Evolutionary conservation across 2,329 filamentous ascomycete genomes (phyloP).

Genomic region (Trichoderma brevicompactum): DNA sequence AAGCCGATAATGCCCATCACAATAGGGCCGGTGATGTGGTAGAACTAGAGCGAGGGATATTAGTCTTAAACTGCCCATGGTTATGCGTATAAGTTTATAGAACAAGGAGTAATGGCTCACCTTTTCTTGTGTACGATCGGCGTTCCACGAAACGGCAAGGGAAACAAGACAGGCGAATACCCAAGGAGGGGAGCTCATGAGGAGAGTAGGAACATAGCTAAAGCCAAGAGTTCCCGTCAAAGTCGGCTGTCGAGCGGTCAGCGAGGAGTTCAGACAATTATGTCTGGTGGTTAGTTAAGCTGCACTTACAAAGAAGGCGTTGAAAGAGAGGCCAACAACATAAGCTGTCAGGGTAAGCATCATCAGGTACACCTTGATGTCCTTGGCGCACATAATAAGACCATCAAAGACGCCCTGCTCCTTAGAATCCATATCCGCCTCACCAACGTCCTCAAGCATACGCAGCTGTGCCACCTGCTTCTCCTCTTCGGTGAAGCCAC

Average conservation of each 20-base stretch:
- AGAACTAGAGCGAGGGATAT: slow-evolving; percentile 46
- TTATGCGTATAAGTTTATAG: not conserved
- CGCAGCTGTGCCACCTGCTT: slow-evolving; percentile 57
- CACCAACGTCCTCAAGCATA: slow-evolving; percentile 62
- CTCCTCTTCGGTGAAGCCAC: slow-evolving; percentile 65
- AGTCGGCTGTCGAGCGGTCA: slow-evolving; percentile 45
- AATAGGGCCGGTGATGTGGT: slow-evolving; percentile 61
- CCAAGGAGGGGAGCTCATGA: slow-evolving; percentile 63
- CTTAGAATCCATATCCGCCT: slow-evolving; percentile 56
- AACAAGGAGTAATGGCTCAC: slow-evolving; percentile 36
- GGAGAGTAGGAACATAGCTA: slow-evolving; percentile 54
- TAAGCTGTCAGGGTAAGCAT: slow-evolving; percentile 66
- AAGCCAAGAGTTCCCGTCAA: slow-evolving; percentile 60
- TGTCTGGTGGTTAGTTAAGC: not conserved
- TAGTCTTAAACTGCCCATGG: not conserved
- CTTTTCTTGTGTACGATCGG: slow-evolving; percentile 59
- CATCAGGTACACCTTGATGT: slow-evolving; percentile 66
- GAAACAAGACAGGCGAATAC: slow-evolving; percentile 63
- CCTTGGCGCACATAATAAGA: slow-evolving; percentile 62
- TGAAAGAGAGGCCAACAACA: slow-evolving; percentile 62
- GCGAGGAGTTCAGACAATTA: not conserved
- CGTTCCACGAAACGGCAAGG: slow-evolving; percentile 58
- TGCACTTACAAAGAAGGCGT: slow-evolving; percentile 58
- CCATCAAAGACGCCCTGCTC: slow-evolving; percentile 58
- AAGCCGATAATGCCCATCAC: slow-evolving; percentile 59